A percentile compares a stretch with the other conserved stretches of the same genome.
Evolutionary conservation across 306 rosid genomes (phyloP).

Genomic region (Oemleria cerasiformis): DNA sequence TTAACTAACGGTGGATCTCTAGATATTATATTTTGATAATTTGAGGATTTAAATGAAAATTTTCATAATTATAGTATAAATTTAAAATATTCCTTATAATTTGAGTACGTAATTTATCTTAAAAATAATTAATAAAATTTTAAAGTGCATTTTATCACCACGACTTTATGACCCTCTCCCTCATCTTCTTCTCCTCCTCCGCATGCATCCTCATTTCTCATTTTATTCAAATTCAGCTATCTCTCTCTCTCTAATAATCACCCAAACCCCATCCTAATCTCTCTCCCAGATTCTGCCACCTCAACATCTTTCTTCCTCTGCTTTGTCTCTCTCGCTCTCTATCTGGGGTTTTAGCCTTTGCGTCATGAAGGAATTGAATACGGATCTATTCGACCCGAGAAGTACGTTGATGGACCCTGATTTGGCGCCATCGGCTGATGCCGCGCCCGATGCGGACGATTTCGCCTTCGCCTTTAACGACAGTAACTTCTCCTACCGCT

Average conservation of each 20-base stretch:
- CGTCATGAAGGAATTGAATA: slow-evolving; percentile 35
- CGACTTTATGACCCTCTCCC: slow-evolving; percentile 1
- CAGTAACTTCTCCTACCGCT: slow-evolving; percentile 89
- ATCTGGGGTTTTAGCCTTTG: not conserved
- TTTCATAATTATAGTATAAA: too few relatives aligned
- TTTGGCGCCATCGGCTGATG: slow-evolving; percentile 48
- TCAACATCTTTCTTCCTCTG: not conserved
- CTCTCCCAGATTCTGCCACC: not conserved
- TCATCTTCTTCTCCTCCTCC: not conserved
- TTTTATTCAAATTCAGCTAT: not conserved
- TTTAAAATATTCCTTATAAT: too few relatives aligned
- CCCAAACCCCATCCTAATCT: not conserved
- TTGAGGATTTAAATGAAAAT: too few relatives aligned
- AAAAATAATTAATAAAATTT: too few relatives aligned
- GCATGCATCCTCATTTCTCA: not conserved
- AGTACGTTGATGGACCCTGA: slow-evolving; percentile 60
- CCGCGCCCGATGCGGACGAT: slow-evolving; percentile 32
- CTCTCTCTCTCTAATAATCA: not conserved
- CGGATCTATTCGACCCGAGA: slow-evolving; percentile 85
- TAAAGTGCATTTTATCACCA: too few relatives aligned
- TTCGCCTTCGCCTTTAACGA: slow-evolving; percentile 95
- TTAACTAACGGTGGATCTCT: too few relatives aligned
- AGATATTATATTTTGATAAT: too few relatives aligned
- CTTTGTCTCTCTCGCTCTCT: too few relatives aligned
- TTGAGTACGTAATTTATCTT: too few relatives aligned